phyloP scores from a whole-genome alignment of 2,329 filamentous ascomycete genomes.

The Penicillium sp. region DNA sequence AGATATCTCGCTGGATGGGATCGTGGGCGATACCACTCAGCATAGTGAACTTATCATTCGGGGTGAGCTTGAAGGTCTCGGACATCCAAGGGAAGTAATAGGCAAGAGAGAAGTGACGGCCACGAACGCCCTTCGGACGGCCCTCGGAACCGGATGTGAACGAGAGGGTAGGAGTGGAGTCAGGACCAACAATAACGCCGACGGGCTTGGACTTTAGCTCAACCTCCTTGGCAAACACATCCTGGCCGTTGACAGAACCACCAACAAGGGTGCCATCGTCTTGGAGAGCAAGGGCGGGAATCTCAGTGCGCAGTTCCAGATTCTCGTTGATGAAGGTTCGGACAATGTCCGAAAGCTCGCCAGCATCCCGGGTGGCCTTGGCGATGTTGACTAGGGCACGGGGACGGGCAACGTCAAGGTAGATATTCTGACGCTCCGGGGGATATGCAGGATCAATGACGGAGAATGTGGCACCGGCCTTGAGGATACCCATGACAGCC shows the following conservation, averaged over 20 bases:
- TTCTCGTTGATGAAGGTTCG: conserved; percentile 66
- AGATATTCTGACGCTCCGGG: conserved; percentile 72
- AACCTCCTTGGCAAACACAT: conserved; percentile 58
- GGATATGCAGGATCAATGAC: conserved; percentile 77
- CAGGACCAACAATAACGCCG: conserved; percentile 75
- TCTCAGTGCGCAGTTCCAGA: conserved; percentile 64
- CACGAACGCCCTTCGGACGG: conserved; percentile 77
- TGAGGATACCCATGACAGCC: conserved; percentile 70
- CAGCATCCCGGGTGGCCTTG: conserved; percentile 64
- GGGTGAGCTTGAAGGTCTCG: conserved; percentile 67
- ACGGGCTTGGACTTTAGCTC: conserved; percentile 54
- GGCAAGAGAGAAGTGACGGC: conserved; percentile 77
- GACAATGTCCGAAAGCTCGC: conserved; percentile 57
- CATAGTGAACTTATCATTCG: conserved; percentile 72
- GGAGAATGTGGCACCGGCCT: conserved; percentile 56
- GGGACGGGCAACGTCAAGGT: conserved; percentile 73
- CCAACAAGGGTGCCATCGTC: conserved; percentile 69
- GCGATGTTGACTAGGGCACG: conserved; percentile 67
- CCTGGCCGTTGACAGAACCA: conserved; percentile 59
- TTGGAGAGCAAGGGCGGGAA: conserved; percentile 67
- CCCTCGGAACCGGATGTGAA: conserved; percentile 73
- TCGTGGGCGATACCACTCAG: conserved; percentile 73
- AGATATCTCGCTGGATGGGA: conserved; percentile 64
- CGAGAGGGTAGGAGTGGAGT: conserved; percentile 69
- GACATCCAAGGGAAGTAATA: conserved; percentile 95